Evolutionary conservation across 2,329 filamentous ascomycete species (phyloP).

Genomic region (Colletotrichum higginsianum): DNA sequence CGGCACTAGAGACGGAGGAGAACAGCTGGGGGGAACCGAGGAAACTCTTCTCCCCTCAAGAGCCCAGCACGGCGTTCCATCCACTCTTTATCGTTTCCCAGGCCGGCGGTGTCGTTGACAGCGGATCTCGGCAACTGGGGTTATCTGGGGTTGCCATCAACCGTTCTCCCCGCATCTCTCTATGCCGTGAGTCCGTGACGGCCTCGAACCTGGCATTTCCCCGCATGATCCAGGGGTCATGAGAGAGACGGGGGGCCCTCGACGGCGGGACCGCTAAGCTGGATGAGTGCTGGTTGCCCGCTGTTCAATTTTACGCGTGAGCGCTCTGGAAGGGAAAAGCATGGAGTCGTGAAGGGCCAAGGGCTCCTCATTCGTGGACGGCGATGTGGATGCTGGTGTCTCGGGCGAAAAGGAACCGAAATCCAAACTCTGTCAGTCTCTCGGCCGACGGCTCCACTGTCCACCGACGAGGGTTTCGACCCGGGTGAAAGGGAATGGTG

Average conservation of each 20-base stretch:
- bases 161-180: constrained; percentile 12
- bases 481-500: not conserved
- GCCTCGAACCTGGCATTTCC: constrained; percentile 19
- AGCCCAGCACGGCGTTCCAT: not conserved
- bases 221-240: constrained; percentile 12
- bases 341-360: not conserved
- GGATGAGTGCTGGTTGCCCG: constrained; percentile 6
- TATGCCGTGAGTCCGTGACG: constrained; percentile 9
- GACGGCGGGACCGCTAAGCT: constrained; percentile 33
- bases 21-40: not conserved
- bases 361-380: constrained; percentile 24
- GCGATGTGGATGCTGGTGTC: not conserved
- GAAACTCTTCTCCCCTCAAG: too few species aligned
- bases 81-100: not conserved
- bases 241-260: not conserved
- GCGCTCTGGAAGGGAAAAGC: not conserved
- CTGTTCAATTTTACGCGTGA: not conserved
- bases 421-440: not conserved
- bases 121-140: constrained; percentile 31
- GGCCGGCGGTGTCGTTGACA: not conserved
- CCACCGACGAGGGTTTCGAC: not conserved
- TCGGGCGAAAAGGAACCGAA: constrained; percentile 27
- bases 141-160: constrained; percentile 2
- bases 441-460: constrained; percentile 19
- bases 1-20: not conserved